Percentiles rank a stretch among this genome's conserved stretches.
phyloP scores from a whole-genome alignment of 306 rosid species.

The Casuarina equisetifolia region DNA sequence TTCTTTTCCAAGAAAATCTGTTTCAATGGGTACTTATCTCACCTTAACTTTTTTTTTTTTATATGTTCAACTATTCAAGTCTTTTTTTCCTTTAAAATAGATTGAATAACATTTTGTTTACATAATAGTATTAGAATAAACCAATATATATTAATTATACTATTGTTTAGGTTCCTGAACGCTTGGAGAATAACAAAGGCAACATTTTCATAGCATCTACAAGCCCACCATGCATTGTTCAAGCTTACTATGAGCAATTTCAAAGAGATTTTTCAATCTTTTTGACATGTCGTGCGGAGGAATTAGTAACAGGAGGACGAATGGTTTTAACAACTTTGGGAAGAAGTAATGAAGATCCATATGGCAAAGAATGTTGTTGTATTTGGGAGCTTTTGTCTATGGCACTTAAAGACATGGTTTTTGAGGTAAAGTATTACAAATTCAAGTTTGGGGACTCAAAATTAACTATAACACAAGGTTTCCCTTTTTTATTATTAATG shows the following conservation, averaged over 20 bases:
- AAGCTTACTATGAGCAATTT: conserved; percentile 48
- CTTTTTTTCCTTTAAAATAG: too few relatives aligned
- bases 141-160: neutral
- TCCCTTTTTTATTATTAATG: too few relatives aligned
- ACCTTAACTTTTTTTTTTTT: too few relatives aligned
- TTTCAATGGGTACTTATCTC: too few relatives aligned
- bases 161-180: conserved; percentile 49
- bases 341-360: conserved; percentile 45
- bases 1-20: too few relatives aligned
- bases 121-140: neutral
- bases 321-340: conserved; percentile 56
- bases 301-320: conserved; percentile 46
- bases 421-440: conserved; percentile 15
- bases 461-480: too few relatives aligned
- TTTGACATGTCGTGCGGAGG: conserved; percentile 48
- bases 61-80: too few relatives aligned
- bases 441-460: too few relatives aligned
- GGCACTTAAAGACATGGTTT: conserved; percentile 50
- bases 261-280: conserved; percentile 50
- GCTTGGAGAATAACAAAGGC: conserved; percentile 53
- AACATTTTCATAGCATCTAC: conserved; percentile 49
- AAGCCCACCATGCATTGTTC: conserved; percentile 42
- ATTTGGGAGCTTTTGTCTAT: conserved; percentile 58
- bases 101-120: too few relatives aligned
- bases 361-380: conserved; percentile 50